phyloP scores from a whole-genome alignment of 2,329 filamentous ascomycete species.

The Aureobasidium leucospermi region DNA sequence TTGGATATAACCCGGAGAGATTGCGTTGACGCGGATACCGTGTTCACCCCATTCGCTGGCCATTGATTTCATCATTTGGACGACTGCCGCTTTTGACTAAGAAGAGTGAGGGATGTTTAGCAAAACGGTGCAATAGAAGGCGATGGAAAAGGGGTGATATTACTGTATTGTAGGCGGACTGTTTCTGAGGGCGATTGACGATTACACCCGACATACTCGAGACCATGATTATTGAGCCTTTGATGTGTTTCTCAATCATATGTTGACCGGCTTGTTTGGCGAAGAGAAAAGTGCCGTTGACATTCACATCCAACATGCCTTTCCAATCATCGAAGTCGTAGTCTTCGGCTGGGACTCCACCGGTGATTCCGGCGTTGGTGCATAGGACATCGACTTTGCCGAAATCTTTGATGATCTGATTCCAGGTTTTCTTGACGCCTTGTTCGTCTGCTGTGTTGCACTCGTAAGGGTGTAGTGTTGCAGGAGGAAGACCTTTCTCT shows the following conservation, averaged over 20 bases:
- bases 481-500: slow-evolving; percentile 18
- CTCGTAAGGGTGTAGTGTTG: slow-evolving; percentile 31
- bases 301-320: slow-evolving; percentile 31
- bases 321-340: slow-evolving; percentile 29
- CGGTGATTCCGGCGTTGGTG: slow-evolving; percentile 34
- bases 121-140: too few species aligned
- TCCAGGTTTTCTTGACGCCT: slow-evolving; percentile 30
- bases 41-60: slow-evolving; percentile 25
- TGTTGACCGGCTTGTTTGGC: slow-evolving; percentile 22
- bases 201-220: too few species aligned
- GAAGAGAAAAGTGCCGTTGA: slow-evolving; percentile 32
- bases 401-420: slow-evolving; percentile 27
- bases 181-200: slow-evolving; percentile 55
- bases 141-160: too few species aligned
- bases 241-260: too few species aligned
- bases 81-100: slow-evolving; percentile 25
- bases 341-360: slow-evolving; percentile 29
- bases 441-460: slow-evolving; percentile 34
- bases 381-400: slow-evolving; percentile 34
- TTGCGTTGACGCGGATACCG: slow-evolving; percentile 27
- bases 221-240: too few species aligned
- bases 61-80: slow-evolving; percentile 31
- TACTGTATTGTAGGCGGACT: slow-evolving; percentile 47
- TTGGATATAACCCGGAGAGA: slow-evolving; percentile 26
- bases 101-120: too few species aligned